Base-by-base conservation (phyloP, 163 green algal genomes). In the Scenedesmus sp. region DNA sequence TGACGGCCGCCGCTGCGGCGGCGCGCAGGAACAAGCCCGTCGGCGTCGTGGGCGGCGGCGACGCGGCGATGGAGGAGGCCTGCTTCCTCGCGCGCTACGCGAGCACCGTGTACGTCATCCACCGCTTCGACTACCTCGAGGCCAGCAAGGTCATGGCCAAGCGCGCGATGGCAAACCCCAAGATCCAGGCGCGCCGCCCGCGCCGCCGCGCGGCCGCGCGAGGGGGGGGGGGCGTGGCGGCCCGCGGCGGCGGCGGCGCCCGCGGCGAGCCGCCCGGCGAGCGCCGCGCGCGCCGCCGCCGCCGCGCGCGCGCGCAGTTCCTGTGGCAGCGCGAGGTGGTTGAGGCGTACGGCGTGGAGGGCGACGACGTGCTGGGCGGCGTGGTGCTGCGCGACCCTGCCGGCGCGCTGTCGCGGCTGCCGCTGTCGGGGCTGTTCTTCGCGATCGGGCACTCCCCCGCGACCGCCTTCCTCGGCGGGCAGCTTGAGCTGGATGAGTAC, bases 11-110 rank as follows among this genome's bases (percentile, higher is more conserved):
- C n/a, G 24, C 57, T 44, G 58, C 57, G 20, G 26, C 17, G 33
- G 24, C 54, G 18, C 50, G 53, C 53, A 77, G 94, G 60, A 91
- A 95, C 72, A 89, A 92, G 53, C 92, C 93, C 2, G 89, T 98
- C 29, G 94, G 89, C 31, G 92, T 98, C 15, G 92, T 98, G 54
- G 93, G 94, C 47, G 95, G 92, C 15, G 94, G 95, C 22, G 94
- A 98, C 87, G 92, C 82, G 31, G 95, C 95, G n/a, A 94, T 96
- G 88, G 95, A 98, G 85, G 94, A 98, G 84, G 93, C 94, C 0
- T 83, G 83, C 57, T 98, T 97, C 77, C 83, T 98, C 14, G 95
- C 94, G 2, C 56, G 56, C 9, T 97, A 96, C 63, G 93, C 89
- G 58, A 88, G 69, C 81, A 77, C 64, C 36, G 92, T 98, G 11